Evolutionary conservation across 2,329 filamentous ascomycete genomes (phyloP).

Genomic region (Fusarium staphyleae): DNA sequence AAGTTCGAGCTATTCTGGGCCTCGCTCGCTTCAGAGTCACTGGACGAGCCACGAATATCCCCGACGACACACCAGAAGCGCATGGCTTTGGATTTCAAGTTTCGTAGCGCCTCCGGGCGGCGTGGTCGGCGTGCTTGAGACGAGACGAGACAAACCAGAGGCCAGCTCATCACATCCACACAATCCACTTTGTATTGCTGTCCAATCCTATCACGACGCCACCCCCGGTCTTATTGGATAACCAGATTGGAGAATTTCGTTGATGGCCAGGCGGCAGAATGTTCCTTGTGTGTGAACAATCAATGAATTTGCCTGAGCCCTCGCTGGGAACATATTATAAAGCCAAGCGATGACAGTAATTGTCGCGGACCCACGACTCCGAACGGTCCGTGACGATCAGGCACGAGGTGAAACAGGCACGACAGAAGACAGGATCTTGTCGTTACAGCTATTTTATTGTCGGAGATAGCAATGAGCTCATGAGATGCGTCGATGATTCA

Average conservation of each 20-base stretch:
- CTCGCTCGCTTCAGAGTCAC: not conserved
- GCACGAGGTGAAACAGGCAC: constrained; percentile 10
- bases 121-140: constrained; percentile 18
- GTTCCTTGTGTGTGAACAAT: constrained; percentile 2
- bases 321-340: not conserved
- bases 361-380: not conserved
- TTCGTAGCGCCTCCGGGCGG: constrained; percentile 9
- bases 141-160: constrained; percentile 25
- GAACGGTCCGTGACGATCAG: constrained; percentile 2
- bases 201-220: constrained; percentile 1
- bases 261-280: not conserved
- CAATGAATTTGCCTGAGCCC: constrained; percentile 12
- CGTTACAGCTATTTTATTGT: constrained; percentile 9
- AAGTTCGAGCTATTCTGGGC: constrained; percentile 7
- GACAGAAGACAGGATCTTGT: constrained; percentile 8
- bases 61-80: constrained; percentile 1
- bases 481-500: no score
- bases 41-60: constrained; percentile 13
- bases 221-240: constrained; percentile 20
- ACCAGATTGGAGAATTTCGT: not conserved
- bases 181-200: constrained; percentile 5
- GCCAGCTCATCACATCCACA: constrained; percentile 24
- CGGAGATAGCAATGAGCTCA: constrained; percentile 16
- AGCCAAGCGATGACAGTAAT: not conserved
- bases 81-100: constrained; percentile 13